Evolutionary conservation across 1,284 basidiomycete genomes (phyloP), one percentile per base, ranked within the genome.

Genomic region (Trametes pubescens): DNA sequence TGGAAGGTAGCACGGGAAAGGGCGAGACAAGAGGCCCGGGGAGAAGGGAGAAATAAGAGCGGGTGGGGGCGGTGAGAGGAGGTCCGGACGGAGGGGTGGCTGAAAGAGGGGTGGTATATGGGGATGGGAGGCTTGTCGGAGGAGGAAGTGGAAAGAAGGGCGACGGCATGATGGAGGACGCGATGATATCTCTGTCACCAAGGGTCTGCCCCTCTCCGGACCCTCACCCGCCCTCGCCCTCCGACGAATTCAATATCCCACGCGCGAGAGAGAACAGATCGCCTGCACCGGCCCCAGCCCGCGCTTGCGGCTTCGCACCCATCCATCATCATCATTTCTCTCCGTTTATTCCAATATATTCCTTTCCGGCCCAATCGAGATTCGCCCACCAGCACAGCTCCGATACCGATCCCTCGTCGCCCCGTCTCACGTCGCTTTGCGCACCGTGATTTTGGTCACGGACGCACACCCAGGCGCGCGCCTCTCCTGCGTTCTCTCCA

Each of bases 181-280:
- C 70, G 72, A 73, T 69, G 59, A 68, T 65, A 55, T 55, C 61
- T 65, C 57, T 72, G 74, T 75, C 73, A 72, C 74, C 66, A 74
- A 73, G 74, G 73, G 70, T 73, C 24, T 65, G 62, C 65, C 62
- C 64, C 58, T 58, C 61, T 64, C 61, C 46, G 57, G 57, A 52
- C 51, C 26, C 38, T 13, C 51, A n/a, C 52, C 18, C 61, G 43
- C 56, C 22, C 57, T 34, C 26, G 40, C 37, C 22, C 59, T 61
- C 58, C 56, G 56, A 49, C 49, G 53, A 63, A 63, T 65, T 65
- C 66, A 65, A 56, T 64, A 56, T 61, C 63, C 64, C 66, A 65
- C 67, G 64, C 67, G 64, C 65, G 56, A 53, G 40, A 13, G 35
- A 53, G 53, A 55, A 61, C 66, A 67, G 63, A 65, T 67, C 63